A percentile compares a stretch with the other conserved stretches of the same genome.
These are phyloP conservation scores for Rutidosis leptorrhynchoides DNA, from an alignment of 129 eudicot species.

Conservation along the genomic window DNA sequence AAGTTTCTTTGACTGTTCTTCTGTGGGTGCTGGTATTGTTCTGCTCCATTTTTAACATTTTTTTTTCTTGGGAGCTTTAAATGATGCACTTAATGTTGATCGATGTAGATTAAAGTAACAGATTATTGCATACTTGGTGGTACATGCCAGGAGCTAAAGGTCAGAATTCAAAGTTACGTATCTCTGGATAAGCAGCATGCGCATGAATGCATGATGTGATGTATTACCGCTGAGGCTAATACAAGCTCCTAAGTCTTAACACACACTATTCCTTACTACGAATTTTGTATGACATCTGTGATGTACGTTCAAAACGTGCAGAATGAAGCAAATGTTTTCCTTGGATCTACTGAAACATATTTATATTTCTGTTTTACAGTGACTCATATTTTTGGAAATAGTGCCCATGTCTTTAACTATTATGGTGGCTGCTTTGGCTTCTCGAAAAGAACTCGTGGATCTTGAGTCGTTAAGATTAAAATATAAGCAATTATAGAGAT, in stretches of 20 bases:
- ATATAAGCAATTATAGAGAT: conserved; percentile 49
- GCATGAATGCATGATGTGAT: no score
- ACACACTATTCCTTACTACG: no score
- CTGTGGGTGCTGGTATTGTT: conserved; percentile 38
- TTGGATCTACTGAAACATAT: no score
- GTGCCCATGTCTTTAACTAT: conserved; percentile 56
- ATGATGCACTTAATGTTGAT: conserved; percentile 43
- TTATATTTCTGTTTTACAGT: conserved; percentile 42
- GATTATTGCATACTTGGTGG: conserved; percentile 71
- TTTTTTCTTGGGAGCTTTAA: conserved; percentile 58
- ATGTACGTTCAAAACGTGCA: no score
- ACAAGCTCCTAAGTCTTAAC: no score
- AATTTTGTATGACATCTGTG: not conserved
- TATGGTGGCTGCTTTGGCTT: conserved; percentile 71
- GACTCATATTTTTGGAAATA: conserved; percentile 64
- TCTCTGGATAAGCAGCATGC: no score
- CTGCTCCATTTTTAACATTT: conserved; percentile 62
- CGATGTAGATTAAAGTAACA: conserved; percentile 45
- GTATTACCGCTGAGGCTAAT: no score
- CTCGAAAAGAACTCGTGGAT: conserved; percentile 69
- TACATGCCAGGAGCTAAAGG: conserved; percentile 82
- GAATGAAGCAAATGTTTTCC: no score
- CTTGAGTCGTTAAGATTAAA: conserved; percentile 63
- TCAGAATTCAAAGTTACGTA: conserved; percentile 17
- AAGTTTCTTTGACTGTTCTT: conserved; percentile 62